These are phyloP conservation scores for Cicer pinnatifidum DNA, from an alignment of 306 rosid genomes.

Conservation along the genomic window DNA sequence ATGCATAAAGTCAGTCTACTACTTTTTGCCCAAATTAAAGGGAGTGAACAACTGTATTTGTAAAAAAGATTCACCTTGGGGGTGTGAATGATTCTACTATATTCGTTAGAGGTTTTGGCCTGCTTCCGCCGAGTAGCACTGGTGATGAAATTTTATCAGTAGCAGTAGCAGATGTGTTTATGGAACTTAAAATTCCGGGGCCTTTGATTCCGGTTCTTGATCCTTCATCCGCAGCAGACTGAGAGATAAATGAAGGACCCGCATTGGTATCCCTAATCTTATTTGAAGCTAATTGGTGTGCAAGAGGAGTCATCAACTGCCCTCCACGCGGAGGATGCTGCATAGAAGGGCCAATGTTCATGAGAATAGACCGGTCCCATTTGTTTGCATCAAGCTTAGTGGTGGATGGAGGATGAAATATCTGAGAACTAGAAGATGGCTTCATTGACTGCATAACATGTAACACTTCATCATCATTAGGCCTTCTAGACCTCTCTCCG, in stretches of 20 bases:
- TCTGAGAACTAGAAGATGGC: constrained; percentile 64
- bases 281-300: constrained; percentile 70
- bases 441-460: constrained; percentile 69
- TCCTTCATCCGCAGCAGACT: constrained; percentile 94
- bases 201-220: constrained; percentile 97
- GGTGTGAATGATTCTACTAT: constrained; percentile 60
- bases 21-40: constrained; percentile 30
- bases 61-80: constrained; percentile 56
- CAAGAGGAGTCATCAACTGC: constrained; percentile 57
- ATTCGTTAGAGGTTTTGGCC: constrained; percentile 63
- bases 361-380: constrained; percentile 70
- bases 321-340: constrained; percentile 72
- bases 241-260: constrained; percentile 80
- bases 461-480: constrained; percentile 69
- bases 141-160: constrained; percentile 68
- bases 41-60: constrained; percentile 3
- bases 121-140: constrained; percentile 60
- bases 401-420: constrained; percentile 70
- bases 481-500: constrained; percentile 73
- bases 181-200: constrained; percentile 74
- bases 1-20: constrained; percentile 42
- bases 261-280: constrained; percentile 71
- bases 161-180: constrained; percentile 54
- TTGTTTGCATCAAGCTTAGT: constrained; percentile 61
- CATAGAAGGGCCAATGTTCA: constrained; percentile 65